phyloP scores from a whole-genome alignment of 192 early-diverging fungal genomes.

The Umbelopsis sp. region DNA sequence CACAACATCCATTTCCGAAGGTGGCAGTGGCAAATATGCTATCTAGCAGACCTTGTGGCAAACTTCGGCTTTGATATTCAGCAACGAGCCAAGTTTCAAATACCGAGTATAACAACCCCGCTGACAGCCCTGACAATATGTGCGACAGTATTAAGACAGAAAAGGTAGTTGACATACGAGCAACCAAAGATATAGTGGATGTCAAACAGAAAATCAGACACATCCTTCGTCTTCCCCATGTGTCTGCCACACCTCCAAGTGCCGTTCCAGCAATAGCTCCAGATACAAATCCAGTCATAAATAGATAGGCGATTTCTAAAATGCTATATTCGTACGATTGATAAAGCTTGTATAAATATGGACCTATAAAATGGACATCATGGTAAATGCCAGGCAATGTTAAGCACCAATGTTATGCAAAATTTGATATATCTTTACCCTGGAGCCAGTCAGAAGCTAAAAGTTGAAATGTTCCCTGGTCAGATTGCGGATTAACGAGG shows the following conservation, averaged over 20 bases:
- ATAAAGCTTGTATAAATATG: slow-evolving; percentile 73
- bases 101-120: slow-evolving; percentile 57
- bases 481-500: neutral
- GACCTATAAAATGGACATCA: slow-evolving; percentile 21
- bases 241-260: slow-evolving; percentile 71
- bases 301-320: slow-evolving; percentile 65
- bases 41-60: slow-evolving; percentile 52
- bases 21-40: slow-evolving; percentile 67
- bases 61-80: slow-evolving; percentile 56
- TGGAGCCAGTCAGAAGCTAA: slow-evolving; percentile 56
- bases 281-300: slow-evolving; percentile 73
- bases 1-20: slow-evolving; percentile 72
- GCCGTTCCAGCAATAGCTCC: slow-evolving; percentile 73
- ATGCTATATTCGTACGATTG: slow-evolving; percentile 58
- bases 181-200: slow-evolving; percentile 41
- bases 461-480: neutral
- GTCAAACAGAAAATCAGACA: slow-evolving; percentile 56
- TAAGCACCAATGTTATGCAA: neutral
- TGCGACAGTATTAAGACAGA: slow-evolving; percentile 47
- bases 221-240: slow-evolving; percentile 54
- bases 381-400: neutral
- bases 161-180: slow-evolving; percentile 43
- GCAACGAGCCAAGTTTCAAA: slow-evolving; percentile 68
- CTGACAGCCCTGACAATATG: slow-evolving; percentile 51
- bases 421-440: slow-evolving; percentile 17